Percentiles rank a stretch among this genome's conserved stretches.
Evolutionary conservation across 495 filamentous ascomycete species (phyloP).

Genomic region (Annulohypoxylon stygium): DNA sequence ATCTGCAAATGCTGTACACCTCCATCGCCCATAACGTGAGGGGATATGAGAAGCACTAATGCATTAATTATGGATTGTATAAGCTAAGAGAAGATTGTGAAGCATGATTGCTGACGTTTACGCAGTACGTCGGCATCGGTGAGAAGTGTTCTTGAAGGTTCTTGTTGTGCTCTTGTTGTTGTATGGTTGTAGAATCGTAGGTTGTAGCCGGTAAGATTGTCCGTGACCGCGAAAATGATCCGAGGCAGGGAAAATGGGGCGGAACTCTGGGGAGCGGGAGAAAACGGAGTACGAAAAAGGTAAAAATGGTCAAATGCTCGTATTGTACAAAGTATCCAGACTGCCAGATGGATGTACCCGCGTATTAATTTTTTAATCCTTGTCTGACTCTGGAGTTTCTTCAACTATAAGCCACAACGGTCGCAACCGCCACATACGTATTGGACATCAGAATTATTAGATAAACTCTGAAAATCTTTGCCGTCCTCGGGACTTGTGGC

Average conservation of each 20-base stretch:
- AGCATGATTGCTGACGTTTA: slow-evolving; percentile 8
- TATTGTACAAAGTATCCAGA: slow-evolving; percentile 5
- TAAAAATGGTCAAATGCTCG: not conserved
- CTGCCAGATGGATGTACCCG: too few relatives aligned
- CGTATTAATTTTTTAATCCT: too few relatives aligned
- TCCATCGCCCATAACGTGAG: not conserved
- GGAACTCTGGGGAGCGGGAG: slow-evolving; percentile 18
- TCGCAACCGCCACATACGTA: slow-evolving; percentile 17
- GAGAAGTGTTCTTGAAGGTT: slow-evolving; percentile 35
- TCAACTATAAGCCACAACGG: slow-evolving; percentile 33
- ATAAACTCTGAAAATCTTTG: not conserved
- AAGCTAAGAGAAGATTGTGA: slow-evolving; percentile 10
- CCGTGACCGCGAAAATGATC: slow-evolving; percentile 18
- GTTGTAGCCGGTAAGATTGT: slow-evolving; percentile 25
- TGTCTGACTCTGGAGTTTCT: not conserved
- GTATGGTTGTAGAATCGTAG: not conserved
- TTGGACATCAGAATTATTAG: not conserved
- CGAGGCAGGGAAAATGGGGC: not conserved
- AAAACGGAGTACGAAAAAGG: slow-evolving; percentile 22
- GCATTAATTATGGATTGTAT: slow-evolving; percentile 3
- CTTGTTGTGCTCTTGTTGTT: slow-evolving; percentile 34
- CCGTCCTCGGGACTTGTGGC: slow-evolving; percentile 17
- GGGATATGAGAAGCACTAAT: not conserved
- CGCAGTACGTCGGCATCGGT: not conserved
- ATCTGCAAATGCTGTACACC: not conserved